Conservation (phyloP, 2,329 filamentous ascomycete species). For the Cytospora piceicola region DNA sequence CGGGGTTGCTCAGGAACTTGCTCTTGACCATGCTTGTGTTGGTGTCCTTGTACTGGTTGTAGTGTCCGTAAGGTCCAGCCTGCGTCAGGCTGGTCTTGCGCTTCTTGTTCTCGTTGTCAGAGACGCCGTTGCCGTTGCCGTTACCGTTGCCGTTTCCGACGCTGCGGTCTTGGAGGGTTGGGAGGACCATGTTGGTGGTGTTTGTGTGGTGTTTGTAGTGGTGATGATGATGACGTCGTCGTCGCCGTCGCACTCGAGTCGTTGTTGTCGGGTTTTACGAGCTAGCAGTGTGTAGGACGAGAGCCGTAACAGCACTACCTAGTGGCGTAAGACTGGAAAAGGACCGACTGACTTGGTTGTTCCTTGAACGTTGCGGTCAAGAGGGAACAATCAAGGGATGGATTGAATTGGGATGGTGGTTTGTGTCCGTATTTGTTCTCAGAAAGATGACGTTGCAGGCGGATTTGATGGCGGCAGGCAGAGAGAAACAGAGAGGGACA, state of each 20-base stretch:
- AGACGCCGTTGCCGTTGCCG: constrained; percentile 11
- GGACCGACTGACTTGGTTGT: neutral
- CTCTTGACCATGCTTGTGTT: constrained; percentile 59
- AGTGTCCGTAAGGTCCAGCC: constrained; percentile 22
- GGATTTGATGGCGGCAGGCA: no score
- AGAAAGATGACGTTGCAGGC: no score
- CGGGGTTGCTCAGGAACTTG: constrained; percentile 78
- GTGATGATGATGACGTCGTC: neutral
- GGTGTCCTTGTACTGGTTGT: constrained; percentile 41
- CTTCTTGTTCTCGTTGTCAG: constrained; percentile 18
- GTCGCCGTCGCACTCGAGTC: no score
- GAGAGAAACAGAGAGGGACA: no score
- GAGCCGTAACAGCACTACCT: no score
- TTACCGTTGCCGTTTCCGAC: constrained; percentile 6
- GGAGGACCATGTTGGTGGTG: constrained; percentile 18
- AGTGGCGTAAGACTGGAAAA: no score
- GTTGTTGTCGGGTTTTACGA: no score
- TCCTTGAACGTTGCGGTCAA: neutral
- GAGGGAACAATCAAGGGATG: no score
- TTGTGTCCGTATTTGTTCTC: no score
- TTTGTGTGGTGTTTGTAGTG: neutral
- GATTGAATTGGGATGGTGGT: no score
- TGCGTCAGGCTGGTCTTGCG: constrained; percentile 30
- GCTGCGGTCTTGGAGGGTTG: constrained; percentile 27
- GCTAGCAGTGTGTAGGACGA: no score